phyloP scores from a whole-genome alignment of 192 early-diverging fungal genomes.

The Coemansia sp. region DNA sequence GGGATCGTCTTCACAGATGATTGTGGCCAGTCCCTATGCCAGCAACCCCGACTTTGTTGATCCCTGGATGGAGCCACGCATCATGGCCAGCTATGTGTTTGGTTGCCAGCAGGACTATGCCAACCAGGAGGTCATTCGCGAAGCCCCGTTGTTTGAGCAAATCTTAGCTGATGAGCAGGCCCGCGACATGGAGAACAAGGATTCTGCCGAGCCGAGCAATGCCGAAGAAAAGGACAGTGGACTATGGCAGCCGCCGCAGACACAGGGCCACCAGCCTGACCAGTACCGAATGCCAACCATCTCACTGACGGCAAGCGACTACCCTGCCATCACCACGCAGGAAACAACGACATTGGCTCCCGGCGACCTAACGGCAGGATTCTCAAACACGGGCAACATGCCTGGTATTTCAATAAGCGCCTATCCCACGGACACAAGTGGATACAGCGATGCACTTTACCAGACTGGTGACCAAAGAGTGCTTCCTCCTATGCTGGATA shows the following conservation, averaged over 20 bases:
- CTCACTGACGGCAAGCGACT: too few species aligned
- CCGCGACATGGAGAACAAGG: too few species aligned
- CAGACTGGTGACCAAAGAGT: neutral
- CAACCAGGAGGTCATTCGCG: neutral
- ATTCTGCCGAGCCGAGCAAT: too few species aligned
- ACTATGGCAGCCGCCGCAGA: too few species aligned
- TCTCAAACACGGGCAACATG: too few species aligned
- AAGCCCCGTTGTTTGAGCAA: slow-evolving; percentile 6
- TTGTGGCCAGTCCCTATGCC: slow-evolving; percentile 8
- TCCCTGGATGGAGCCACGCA: slow-evolving; percentile 28
- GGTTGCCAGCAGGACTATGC: slow-evolving; percentile 14
- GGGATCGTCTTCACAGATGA: neutral
- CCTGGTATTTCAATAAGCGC: neutral
- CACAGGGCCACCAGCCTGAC: too few species aligned
- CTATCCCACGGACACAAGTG: neutral
- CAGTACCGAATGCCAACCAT: too few species aligned
- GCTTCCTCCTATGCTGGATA: neutral
- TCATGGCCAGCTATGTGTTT: slow-evolving; percentile 13
- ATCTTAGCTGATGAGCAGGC: neutral
- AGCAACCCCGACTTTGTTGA: slow-evolving; percentile 2
- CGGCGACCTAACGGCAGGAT: too few species aligned
- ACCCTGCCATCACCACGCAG: too few species aligned
- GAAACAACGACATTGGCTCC: too few species aligned
- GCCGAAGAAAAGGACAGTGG: too few species aligned
- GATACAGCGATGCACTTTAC: neutral